Evolutionary conservation across 1,284 basidiomycete species (phyloP).

Genomic region (Tilletia horrida): DNA sequence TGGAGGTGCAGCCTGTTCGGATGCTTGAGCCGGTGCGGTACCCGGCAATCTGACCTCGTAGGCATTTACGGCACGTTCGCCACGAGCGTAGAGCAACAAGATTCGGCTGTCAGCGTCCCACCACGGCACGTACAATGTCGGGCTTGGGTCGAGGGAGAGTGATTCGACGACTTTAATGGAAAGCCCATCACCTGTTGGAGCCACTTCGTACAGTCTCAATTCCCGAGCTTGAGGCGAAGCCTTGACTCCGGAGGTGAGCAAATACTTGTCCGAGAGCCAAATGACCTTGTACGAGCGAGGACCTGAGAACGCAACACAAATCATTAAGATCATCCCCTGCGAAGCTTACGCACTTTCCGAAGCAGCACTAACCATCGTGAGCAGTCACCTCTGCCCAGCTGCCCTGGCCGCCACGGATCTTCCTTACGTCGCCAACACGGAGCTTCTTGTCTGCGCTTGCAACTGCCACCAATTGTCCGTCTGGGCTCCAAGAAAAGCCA

Average conservation of each 20-base stretch:
- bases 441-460: conserved; percentile 57
- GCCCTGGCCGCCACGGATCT: conserved; percentile 19
- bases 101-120: conserved; percentile 59
- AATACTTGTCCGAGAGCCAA: conserved; percentile 55
- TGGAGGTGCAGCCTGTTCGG: background rate
- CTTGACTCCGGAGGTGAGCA: conserved; percentile 57
- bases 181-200: background rate
- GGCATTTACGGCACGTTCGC: conserved; percentile 57
- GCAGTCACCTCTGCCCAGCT: conserved; percentile 47
- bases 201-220: conserved; percentile 55
- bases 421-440: conserved; percentile 56
- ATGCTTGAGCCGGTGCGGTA: background rate
- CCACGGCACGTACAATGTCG: conserved; percentile 57
- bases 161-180: conserved; percentile 40
- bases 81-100: conserved; percentile 58
- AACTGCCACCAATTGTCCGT: conserved; percentile 56
- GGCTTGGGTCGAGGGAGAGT: conserved; percentile 57
- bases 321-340: background rate
- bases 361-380: conserved; percentile 17
- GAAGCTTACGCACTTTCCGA: background rate
- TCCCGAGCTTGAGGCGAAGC: conserved; percentile 57
- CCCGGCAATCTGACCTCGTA: conserved; percentile 54
- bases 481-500: conserved; percentile 48
- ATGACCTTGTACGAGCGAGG: conserved; percentile 56
- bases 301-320: background rate